These are phyloP conservation scores for Physocladia obscura DNA, from an alignment of 192 early-diverging fungal species.

Conservation along the genomic window DNA sequence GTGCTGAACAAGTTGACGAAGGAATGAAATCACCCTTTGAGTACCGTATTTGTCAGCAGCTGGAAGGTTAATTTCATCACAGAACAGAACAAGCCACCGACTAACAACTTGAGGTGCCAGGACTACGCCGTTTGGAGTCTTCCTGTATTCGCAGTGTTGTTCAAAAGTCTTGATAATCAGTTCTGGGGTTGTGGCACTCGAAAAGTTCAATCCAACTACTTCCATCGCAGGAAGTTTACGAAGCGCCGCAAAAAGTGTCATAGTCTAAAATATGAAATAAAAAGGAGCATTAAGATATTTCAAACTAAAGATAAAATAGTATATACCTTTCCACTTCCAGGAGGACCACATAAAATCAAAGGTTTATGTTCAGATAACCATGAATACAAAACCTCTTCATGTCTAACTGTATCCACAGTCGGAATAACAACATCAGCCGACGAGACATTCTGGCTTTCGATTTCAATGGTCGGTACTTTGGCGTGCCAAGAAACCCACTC, in stretches of 20 bases:
- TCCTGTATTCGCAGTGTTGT: slow-evolving; percentile 97
- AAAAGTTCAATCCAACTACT: slow-evolving; percentile 98
- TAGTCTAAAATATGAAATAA: slow-evolving; percentile 58
- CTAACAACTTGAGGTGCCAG: slow-evolving; percentile 79
- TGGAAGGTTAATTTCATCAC: slow-evolving; percentile 99
- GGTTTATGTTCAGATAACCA: slow-evolving; percentile 96
- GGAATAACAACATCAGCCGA: slow-evolving; percentile 95
- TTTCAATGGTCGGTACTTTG: slow-evolving; percentile 90
- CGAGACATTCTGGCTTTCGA: slow-evolving; percentile 87
- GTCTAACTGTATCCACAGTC: slow-evolving; percentile 95
- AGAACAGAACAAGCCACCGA: slow-evolving; percentile 97
- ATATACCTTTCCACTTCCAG: slow-evolving; percentile 85
- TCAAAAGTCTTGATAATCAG: slow-evolving; percentile 94
- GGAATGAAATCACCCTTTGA: slow-evolving; percentile 94
- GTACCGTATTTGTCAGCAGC: slow-evolving; percentile 95
- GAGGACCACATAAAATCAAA: slow-evolving; percentile 95
- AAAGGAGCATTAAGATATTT: background rate
- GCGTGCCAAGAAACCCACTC: slow-evolving; percentile 90
- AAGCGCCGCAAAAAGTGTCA: slow-evolving; percentile 95
- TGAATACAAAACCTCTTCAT: slow-evolving; percentile 92
- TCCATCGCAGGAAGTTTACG: slow-evolving; percentile 93
- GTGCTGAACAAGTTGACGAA: slow-evolving; percentile 92
- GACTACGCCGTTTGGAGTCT: slow-evolving; percentile 87
- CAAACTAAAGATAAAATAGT: background rate
- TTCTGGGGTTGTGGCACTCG: slow-evolving; percentile 94